These are phyloP conservation scores for Beverwykella pulmonaria DNA, from an alignment of 495 filamentous ascomycete genomes.

Conservation along the genomic window DNA sequence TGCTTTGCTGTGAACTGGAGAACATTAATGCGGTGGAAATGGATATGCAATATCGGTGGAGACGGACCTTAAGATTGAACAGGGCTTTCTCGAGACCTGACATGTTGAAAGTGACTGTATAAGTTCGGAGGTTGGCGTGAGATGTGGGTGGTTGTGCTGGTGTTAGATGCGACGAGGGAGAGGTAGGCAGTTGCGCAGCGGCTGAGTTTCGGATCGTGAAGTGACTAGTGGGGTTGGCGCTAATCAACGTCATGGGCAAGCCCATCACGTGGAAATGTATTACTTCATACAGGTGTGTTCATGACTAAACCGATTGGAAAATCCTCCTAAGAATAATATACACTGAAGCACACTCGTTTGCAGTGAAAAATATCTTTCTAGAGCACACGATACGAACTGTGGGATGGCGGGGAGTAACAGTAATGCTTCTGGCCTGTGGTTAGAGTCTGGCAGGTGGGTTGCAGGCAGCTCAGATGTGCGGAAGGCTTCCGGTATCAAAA, in stretches of 20 bases:
- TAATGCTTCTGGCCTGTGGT: too few species aligned
- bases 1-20: conserved; percentile 80
- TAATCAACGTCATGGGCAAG: conserved; percentile 1
- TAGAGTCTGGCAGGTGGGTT: too few species aligned
- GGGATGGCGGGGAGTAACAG: too few species aligned
- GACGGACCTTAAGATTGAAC: conserved; percentile 62
- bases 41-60: background rate
- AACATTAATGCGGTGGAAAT: conserved; percentile 12
- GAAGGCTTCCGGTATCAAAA: too few species aligned
- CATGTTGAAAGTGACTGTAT: conserved; percentile 46
- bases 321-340: too few species aligned
- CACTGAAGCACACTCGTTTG: too few species aligned
- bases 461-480: too few species aligned
- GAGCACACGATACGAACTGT: too few species aligned
- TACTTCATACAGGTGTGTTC: too few species aligned
- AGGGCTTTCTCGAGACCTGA: conserved; percentile 66
- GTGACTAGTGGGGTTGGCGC: conserved; percentile 12
- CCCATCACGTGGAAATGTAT: background rate
- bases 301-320: too few species aligned
- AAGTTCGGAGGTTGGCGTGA: background rate
- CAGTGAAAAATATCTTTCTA: too few species aligned
- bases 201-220: background rate
- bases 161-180: background rate
- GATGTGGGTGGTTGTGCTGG: background rate
- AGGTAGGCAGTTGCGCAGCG: background rate